Conservation (phyloP, 169 alveolate genomes). For the Eimeria acervulina region DNA sequence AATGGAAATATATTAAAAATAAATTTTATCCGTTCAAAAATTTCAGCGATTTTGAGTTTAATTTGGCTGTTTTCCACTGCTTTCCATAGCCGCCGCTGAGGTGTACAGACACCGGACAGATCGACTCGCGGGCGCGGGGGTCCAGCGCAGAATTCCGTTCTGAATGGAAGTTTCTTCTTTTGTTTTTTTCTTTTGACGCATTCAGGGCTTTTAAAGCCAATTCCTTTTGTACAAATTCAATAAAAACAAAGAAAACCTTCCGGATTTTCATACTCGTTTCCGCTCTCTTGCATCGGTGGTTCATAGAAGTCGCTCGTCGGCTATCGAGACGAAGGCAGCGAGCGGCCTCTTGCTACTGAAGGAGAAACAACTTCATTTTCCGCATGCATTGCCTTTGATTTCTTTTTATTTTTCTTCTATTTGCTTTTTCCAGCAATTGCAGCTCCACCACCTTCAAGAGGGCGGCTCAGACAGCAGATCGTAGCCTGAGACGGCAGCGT, state of each 20-base stretch:
- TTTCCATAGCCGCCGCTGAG: not conserved
- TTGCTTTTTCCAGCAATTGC: not conserved
- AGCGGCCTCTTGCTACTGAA: not conserved
- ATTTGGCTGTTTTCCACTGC: not conserved
- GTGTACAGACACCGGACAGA: slow-evolving; percentile 22
- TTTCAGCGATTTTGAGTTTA: not conserved
- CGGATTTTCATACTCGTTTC: not conserved
- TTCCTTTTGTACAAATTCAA: not conserved
- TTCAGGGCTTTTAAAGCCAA: not conserved
- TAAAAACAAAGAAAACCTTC: not conserved
- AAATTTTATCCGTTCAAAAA: not conserved
- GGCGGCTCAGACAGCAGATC: not conserved
- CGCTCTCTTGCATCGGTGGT: not conserved
- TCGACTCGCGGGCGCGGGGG: not conserved
- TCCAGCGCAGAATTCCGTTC: not conserved
- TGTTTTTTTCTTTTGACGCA: not conserved
- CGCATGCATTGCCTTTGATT: not conserved
- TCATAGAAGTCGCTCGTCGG: not conserved
- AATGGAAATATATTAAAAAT: not conserved
- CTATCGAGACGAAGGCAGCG: not conserved
- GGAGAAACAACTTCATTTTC: not conserved
- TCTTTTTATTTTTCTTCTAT: not conserved
- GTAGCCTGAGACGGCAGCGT: too few relatives aligned
- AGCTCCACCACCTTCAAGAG: not conserved
- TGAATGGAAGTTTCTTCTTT: not conserved